These are phyloP conservation scores for Fusarium sp. DNA, from an alignment of 2,329 filamentous ascomycete genomes.

Conservation along the genomic window DNA sequence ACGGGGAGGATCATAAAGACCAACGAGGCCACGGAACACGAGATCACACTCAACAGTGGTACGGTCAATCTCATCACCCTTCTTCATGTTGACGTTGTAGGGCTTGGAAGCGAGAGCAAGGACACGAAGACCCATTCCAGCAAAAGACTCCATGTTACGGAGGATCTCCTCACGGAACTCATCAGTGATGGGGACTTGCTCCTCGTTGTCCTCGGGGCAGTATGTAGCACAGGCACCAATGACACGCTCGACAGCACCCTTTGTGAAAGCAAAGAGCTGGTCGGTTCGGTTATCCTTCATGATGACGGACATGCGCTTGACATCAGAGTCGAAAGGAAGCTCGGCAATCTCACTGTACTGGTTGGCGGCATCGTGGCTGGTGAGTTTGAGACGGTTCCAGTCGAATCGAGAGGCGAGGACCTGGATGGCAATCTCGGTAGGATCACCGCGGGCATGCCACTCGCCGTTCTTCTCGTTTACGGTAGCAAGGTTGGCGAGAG, in stretches of 20 bases:
- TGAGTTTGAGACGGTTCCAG: constrained; percentile 66
- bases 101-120: constrained; percentile 70
- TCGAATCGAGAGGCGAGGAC: constrained; percentile 77
- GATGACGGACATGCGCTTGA: constrained; percentile 81
- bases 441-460: constrained; percentile 73
- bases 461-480: constrained; percentile 59
- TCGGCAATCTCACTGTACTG: constrained; percentile 71
- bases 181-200: constrained; percentile 59
- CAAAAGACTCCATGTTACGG: constrained; percentile 73
- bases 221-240: constrained; percentile 69
- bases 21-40: constrained; percentile 74
- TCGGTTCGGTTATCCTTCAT: constrained; percentile 59
- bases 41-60: constrained; percentile 69
- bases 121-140: constrained; percentile 73
- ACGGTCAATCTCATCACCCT: constrained; percentile 62
- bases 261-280: constrained; percentile 60
- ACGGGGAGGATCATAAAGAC: constrained; percentile 78
- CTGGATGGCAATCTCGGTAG: constrained; percentile 79
- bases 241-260: constrained; percentile 76
- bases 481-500: constrained; percentile 67
- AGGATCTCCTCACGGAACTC: constrained; percentile 68
- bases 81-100: constrained; percentile 52
- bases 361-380: constrained; percentile 57
- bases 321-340: constrained; percentile 77
- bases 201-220: constrained; percentile 54